A percentile compares a stretch with the other conserved stretches of the same genome.
phyloP scores from a whole-genome alignment of 768 basidiomycete genomes.

The Boletus pseudo-olivaceus region DNA sequence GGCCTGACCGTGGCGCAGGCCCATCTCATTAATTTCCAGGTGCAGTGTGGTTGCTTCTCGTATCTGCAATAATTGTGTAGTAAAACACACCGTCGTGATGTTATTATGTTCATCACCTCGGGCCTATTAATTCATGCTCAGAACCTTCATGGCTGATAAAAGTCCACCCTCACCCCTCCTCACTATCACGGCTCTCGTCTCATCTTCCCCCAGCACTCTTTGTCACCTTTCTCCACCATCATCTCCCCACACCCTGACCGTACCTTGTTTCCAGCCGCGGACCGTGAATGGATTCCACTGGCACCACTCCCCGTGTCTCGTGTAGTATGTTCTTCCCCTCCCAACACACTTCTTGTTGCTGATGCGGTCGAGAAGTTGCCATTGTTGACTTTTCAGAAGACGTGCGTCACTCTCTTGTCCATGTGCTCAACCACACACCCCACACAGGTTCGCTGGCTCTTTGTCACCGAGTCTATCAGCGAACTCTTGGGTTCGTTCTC shows the following conservation, averaged over 20 bases:
- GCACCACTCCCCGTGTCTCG: slow-evolving; percentile 58
- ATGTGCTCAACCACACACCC: neutral
- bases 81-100: slow-evolving; percentile 12
- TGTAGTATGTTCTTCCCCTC: slow-evolving; percentile 56
- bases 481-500: slow-evolving; percentile 54
- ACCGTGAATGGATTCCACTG: slow-evolving; percentile 35
- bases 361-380: slow-evolving; percentile 46
- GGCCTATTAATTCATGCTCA: slow-evolving; percentile 12
- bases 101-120: slow-evolving; percentile 9
- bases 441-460: slow-evolving; percentile 61
- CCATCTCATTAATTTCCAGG: neutral
- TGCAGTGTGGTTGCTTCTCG: neutral
- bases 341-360: neutral
- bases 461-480: slow-evolving; percentile 60
- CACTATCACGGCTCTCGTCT: neutral
- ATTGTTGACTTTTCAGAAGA: slow-evolving; percentile 80
- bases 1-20: slow-evolving; percentile 20
- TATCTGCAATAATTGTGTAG: slow-evolving; percentile 2
- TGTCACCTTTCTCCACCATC: neutral
- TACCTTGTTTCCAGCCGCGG: neutral
- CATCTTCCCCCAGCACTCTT: neutral
- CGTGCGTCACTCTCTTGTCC: slow-evolving; percentile 34
- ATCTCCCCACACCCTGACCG: neutral
- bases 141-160: slow-evolving; percentile 14
- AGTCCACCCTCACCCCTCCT: slow-evolving; percentile 1